Conservation (phyloP, 2,329 filamentous ascomycete species). For the Zymoseptoria crescenta region DNA sequence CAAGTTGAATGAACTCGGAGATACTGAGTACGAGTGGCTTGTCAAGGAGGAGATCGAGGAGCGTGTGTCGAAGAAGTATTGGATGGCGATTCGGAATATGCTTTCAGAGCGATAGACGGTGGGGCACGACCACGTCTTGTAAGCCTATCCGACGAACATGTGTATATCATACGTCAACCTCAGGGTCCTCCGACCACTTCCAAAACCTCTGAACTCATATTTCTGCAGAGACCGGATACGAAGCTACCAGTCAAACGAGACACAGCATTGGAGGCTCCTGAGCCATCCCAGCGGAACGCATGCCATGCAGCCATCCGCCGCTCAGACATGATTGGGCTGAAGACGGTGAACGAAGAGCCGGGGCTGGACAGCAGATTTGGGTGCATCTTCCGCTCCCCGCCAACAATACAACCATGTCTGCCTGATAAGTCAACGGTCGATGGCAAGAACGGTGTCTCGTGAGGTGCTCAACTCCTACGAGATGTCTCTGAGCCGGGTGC, state of each 20-base stretch:
- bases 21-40: conserved; percentile 85
- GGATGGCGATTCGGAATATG: conserved; percentile 70
- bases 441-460: not conserved
- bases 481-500: no score
- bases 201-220: not conserved
- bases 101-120: conserved; percentile 59
- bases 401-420: not conserved
- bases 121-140: not conserved
- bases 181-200: not conserved
- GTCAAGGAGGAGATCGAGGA: conserved; percentile 77
- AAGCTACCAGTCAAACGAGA: not conserved
- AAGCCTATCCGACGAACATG: not conserved
- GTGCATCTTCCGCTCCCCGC: not conserved
- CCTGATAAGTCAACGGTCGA: not conserved
- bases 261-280: not conserved
- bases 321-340: not conserved
- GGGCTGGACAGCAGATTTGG: not conserved
- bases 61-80: conserved; percentile 59
- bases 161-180: not conserved
- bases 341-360: not conserved
- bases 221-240: not conserved
- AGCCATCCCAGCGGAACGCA: not conserved
- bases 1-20: conserved; percentile 59
- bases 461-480: no score
- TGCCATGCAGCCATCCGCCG: not conserved